Evolutionary conservation across 257 asterid genomes (phyloP).

Genomic region (Echites panduratus): DNA sequence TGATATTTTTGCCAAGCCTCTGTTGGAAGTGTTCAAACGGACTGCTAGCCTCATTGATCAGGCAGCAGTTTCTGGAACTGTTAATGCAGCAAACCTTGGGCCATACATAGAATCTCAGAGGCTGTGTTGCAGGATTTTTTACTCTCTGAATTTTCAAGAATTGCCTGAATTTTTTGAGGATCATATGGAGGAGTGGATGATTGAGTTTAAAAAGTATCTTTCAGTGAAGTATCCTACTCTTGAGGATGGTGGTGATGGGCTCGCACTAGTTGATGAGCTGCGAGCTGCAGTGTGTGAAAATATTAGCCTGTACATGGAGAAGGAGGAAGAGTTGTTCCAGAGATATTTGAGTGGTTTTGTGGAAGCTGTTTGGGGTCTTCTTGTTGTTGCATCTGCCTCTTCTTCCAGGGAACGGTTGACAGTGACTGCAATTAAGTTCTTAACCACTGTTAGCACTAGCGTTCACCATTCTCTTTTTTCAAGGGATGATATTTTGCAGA

Average conservation of each 20-base stretch:
- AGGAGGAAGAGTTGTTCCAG: constrained; percentile 64
- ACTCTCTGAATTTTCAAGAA: constrained; percentile 70
- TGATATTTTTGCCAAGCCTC: constrained; percentile 70
- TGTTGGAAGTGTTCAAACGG: constrained; percentile 63
- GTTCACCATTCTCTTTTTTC: constrained; percentile 77
- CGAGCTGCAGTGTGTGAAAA: constrained; percentile 90
- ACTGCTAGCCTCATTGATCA: constrained; percentile 56
- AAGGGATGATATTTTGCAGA: constrained; percentile 68
- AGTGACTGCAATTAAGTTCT: constrained; percentile 86
- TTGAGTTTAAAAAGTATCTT: constrained; percentile 70
- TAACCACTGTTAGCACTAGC: constrained; percentile 77
- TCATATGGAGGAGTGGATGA: constrained; percentile 91
- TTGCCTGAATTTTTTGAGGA: constrained; percentile 89
- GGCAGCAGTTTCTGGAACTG: constrained; percentile 37
- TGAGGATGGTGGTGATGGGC: constrained; percentile 80
- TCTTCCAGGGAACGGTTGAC: constrained; percentile 72
- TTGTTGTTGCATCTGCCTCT: constrained; percentile 60
- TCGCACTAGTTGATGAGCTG: constrained; percentile 68
- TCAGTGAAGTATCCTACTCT: constrained; percentile 48
- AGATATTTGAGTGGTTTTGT: constrained; percentile 66
- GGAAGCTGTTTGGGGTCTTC: constrained; percentile 87
- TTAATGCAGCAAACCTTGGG: constrained; percentile 38
- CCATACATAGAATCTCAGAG: constrained; percentile 77
- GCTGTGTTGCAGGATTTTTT: constrained; percentile 78
- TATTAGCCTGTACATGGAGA: constrained; percentile 77